Percentiles rank a stretch among this genome's conserved stretches.
Conservation (phyloP, 768 basidiomycete genomes). For the Pisolithus microcarpus region DNA sequence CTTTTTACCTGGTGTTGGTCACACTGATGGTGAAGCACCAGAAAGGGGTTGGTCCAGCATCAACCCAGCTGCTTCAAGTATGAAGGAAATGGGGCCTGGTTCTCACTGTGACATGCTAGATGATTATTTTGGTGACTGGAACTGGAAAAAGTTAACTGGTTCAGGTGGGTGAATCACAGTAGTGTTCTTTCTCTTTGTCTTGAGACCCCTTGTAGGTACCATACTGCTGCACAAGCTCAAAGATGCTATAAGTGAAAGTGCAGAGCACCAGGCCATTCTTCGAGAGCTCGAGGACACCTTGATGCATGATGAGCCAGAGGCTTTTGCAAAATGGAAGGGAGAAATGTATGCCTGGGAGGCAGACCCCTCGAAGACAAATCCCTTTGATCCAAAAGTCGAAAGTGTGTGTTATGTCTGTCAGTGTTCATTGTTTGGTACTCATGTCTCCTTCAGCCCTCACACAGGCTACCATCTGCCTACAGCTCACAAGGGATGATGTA, state of each 20-base stretch:
- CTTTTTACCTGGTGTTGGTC: conserved; percentile 21
- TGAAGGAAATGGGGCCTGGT: conserved; percentile 29
- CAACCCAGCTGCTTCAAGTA: conserved; percentile 24
- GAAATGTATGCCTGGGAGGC: not conserved
- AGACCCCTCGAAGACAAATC: not conserved
- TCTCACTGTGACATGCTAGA: conserved; percentile 22
- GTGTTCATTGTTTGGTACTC: too few species aligned
- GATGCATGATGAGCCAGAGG: not conserved
- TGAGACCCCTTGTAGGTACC: too few species aligned
- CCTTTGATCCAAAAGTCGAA: not conserved
- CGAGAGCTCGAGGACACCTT: too few species aligned
- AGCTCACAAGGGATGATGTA: not conserved
- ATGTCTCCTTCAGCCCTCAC: not conserved
- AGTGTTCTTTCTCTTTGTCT: too few species aligned
- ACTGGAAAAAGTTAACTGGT: not conserved
- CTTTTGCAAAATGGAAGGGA: too few species aligned
- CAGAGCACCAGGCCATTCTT: too few species aligned
- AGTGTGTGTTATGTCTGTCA: too few species aligned
- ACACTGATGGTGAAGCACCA: conserved; percentile 29
- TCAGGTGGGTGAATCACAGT: not conserved
- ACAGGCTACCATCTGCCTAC: not conserved
- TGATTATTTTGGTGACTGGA: conserved; percentile 7
- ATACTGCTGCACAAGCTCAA: too few species aligned
- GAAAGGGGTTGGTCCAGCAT: conserved; percentile 30
- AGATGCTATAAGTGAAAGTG: too few species aligned